These are phyloP conservation scores for Globisporangium spinosum DNA, from an alignment of 352 stramenopile species.

Conservation along the genomic window DNA sequence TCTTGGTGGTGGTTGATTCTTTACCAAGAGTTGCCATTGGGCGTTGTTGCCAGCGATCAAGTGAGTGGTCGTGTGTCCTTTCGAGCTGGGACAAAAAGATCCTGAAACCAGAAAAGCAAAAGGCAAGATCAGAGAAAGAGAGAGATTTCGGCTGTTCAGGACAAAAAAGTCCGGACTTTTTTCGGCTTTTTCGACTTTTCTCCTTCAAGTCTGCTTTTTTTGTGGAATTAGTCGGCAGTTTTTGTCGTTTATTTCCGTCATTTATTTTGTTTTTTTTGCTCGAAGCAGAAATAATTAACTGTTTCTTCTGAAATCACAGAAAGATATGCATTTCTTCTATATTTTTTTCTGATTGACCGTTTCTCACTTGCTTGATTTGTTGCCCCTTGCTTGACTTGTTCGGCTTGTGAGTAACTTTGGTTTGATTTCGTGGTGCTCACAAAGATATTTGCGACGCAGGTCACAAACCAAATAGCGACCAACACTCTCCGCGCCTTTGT, in stretches of 20 bases:
- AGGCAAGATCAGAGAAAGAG: too few relatives aligned
- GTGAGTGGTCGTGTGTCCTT: background rate
- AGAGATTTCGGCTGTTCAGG: too few relatives aligned
- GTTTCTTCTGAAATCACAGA: background rate
- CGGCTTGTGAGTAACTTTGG: background rate
- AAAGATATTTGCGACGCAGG: slow-evolving; percentile 18
- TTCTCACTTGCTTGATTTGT: slow-evolving; percentile 6
- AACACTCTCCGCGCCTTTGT: slow-evolving; percentile 8
- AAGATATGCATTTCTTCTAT: background rate
- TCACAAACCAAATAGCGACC: background rate
- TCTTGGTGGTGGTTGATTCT: too few relatives aligned
- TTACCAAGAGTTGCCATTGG: too few relatives aligned
- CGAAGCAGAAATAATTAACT: background rate
- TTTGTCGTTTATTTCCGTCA: background rate
- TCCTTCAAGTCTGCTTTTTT: background rate
- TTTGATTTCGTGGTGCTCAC: slow-evolving; percentile 2
- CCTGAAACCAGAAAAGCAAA: background rate
- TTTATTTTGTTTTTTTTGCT: background rate
- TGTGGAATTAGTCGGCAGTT: background rate
- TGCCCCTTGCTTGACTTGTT: background rate
- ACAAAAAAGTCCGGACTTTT: background rate
- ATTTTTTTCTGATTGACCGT: slow-evolving; percentile 9
- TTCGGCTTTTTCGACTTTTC: background rate
- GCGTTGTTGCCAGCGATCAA: too few relatives aligned
- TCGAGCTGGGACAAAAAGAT: background rate